phyloP scores from a whole-genome alignment of 148 eudicot species.

The Suaeda aralocaspica region DNA sequence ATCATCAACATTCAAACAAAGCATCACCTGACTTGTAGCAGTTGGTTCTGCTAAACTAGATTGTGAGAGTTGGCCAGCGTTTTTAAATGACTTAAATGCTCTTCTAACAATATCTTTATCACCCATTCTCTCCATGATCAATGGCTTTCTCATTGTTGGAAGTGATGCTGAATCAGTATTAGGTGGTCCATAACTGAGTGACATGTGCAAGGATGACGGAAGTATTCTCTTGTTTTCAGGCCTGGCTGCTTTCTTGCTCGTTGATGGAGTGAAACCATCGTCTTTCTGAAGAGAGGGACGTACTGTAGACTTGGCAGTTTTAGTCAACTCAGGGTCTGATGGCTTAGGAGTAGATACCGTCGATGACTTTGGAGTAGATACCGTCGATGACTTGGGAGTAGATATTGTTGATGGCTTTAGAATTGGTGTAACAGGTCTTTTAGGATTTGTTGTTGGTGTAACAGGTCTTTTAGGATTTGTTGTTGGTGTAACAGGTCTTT shows the following conservation, averaged over 20 bases:
- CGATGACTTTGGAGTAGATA: conserved; percentile 32
- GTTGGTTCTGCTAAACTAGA: conserved; percentile 31
- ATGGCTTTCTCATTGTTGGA: conserved; percentile 51
- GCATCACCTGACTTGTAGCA: conserved; percentile 40
- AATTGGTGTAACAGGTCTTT: conserved; percentile 43
- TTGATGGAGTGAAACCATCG: conserved; percentile 31
- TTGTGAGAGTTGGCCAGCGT: conserved; percentile 32
- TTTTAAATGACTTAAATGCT: conserved; percentile 79
- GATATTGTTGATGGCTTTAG: conserved; percentile 20
- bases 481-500: conserved; percentile 45
- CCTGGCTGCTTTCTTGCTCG: conserved; percentile 34
- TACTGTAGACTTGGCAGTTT: conserved; percentile 34
- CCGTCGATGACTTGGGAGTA: conserved; percentile 19
- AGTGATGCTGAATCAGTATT: conserved; percentile 36
- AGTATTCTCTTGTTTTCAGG: conserved; percentile 42
- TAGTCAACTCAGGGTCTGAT: conserved; percentile 36
- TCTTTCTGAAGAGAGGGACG: conserved; percentile 41
- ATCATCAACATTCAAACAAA: not conserved
- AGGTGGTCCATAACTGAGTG: conserved; percentile 49
- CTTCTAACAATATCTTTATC: conserved; percentile 93
- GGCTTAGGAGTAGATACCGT: conserved; percentile 39
- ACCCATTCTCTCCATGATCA: conserved; percentile 93
- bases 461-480: conserved; percentile 50
- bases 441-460: conserved; percentile 34
- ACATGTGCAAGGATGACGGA: conserved; percentile 72